These are phyloP conservation scores for Aspergillus sp. DNA, from an alignment of 2,329 filamentous ascomycete genomes.

Conservation along the genomic window DNA sequence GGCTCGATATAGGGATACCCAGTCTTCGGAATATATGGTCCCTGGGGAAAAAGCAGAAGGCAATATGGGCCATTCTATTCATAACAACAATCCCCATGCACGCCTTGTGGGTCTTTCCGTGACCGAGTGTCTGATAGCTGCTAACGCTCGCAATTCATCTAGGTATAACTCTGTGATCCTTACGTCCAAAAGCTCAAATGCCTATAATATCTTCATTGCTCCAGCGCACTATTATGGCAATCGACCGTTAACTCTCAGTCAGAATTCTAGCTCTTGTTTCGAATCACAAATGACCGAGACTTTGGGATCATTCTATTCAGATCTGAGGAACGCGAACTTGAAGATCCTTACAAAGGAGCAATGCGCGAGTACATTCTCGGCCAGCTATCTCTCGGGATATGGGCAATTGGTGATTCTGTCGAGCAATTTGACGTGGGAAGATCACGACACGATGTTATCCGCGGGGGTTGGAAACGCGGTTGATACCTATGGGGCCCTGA, in stretches of 20 bases:
- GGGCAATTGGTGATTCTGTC: neutral
- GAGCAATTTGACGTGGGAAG: neutral
- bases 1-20: slow-evolving; percentile 46
- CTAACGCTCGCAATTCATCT: too few relatives aligned
- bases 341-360: neutral
- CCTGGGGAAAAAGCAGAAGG: slow-evolving; percentile 30
- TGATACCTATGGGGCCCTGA: too few relatives aligned
- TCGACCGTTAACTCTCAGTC: neutral
- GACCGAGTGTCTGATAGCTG: too few relatives aligned
- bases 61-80: slow-evolving; percentile 2
- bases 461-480: neutral
- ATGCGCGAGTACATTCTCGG: neutral
- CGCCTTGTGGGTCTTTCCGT: neutral
- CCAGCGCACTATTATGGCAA: neutral
- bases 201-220: neutral
- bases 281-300: neutral
- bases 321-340: neutral
- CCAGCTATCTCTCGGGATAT: neutral
- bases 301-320: neutral
- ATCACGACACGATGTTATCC: neutral
- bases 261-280: neutral
- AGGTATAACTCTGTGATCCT: slow-evolving; percentile 8
- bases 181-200: neutral
- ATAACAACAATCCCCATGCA: slow-evolving; percentile 4
- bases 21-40: slow-evolving; percentile 23